Evolutionary conservation across 305 asterid species (phyloP).

Genomic region (Fraxinus floribunda): DNA sequence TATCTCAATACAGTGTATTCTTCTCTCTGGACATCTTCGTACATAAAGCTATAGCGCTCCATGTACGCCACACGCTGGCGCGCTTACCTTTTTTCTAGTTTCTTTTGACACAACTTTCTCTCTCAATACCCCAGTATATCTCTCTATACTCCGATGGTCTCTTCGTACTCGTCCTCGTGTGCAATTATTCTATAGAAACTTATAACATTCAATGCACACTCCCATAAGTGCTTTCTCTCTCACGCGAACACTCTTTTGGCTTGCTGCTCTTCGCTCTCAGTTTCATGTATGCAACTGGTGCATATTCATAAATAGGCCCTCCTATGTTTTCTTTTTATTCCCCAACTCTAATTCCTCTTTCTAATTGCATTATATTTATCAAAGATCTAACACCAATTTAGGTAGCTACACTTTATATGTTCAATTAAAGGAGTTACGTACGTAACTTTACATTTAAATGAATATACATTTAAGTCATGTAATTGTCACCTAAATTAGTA

Average conservation of each 20-base stretch:
- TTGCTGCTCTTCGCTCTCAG: background rate
- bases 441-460: no score
- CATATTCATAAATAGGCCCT: background rate
- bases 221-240: background rate
- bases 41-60: background rate
- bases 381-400: no score
- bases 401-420: no score
- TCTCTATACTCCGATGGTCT: background rate
- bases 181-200: background rate
- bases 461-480: background rate
- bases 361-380: background rate
- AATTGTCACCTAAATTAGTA: background rate
- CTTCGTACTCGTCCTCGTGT: background rate
- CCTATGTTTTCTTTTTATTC: background rate
- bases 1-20: background rate
- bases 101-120: background rate
- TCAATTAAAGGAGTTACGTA: no score
- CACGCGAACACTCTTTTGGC: background rate
- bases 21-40: background rate
- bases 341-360: background rate
- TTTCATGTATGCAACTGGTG: background rate
- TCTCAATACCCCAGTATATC: background rate
- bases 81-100: background rate
- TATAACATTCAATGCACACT: background rate
- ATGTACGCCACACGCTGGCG: background rate